Evolutionary conservation across 2,329 filamentous ascomycete species (phyloP), one percentile per base, ranked within the genome.

Genomic region (Talaromyces marneffei): DNA sequence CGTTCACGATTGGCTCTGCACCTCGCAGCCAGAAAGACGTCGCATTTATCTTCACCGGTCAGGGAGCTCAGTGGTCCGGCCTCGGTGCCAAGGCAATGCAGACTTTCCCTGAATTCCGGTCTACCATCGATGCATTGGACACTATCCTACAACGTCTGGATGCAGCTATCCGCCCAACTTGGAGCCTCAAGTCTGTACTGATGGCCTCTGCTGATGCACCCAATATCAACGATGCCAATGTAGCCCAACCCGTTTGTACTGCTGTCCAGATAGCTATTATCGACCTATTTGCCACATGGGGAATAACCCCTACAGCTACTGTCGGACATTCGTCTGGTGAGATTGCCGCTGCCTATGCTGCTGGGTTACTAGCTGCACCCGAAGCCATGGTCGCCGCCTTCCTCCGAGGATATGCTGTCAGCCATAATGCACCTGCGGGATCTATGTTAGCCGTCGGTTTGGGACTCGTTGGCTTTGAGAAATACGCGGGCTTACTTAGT

Each of bases 241-340:
- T 59, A 0, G 33, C 44, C 1, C 48, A 54, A 14, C 58, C 58
- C 1, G n/a, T 60, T 1, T 39, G 52, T 2, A 55, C 58, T 12
- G 58, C 58, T 12, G 18, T 60, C 0, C 58, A 60, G 14, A 20
- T 55, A 12, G 23, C 16, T 2, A 31, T 60, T 12, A 3, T 60
- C 9, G 14, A 12, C 8, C 20, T 60, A 1, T 27, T 60, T 12
- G 48, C 50, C 7, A 3, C 12, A 2, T 60, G 57, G 46, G 18
- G 18, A 8, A n/a, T 60, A 5, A 20, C 7, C 2, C 46, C 57
- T 14, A 35, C 1, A 3, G 16, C 2, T 2, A 46, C 50, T 5
- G 50, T 54, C 1, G 50, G 58, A 2, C 58, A 60, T n/a, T 60
- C 58, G 0, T 44, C 37, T 1, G 58, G 58, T 14, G 57, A 60